Evolutionary conservation across 1,139 yeast species (phyloP).

Genomic region (Trichomonascaceae sp.): DNA sequence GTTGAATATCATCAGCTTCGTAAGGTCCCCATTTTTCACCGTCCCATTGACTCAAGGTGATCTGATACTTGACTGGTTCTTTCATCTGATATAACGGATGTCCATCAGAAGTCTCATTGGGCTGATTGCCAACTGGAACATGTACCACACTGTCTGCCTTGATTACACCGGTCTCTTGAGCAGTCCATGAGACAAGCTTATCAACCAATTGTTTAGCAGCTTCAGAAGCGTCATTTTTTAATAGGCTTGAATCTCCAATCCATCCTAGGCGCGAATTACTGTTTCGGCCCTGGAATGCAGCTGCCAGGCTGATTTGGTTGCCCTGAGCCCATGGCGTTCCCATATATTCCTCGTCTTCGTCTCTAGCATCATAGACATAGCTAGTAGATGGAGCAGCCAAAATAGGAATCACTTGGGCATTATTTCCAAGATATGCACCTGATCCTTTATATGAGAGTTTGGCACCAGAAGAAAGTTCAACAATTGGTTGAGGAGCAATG

Average conservation of each 20-base stretch:
- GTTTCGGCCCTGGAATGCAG: conserved; percentile 74
- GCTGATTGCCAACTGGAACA: conserved; percentile 21
- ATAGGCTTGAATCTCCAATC: conserved; percentile 62
- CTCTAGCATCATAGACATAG: conserved; percentile 45
- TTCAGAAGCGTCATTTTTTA: conserved; percentile 30
- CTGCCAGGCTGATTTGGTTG: conserved; percentile 67
- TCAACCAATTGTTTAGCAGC: conserved; percentile 18
- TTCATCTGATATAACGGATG: conserved; percentile 55
- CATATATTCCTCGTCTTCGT: conserved; percentile 37
- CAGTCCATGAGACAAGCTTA: conserved; percentile 62
- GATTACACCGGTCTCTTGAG: conserved; percentile 62
- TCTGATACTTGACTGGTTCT: conserved; percentile 43
- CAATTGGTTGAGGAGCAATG: conserved; percentile 12
- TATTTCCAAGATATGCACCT: conserved; percentile 52
- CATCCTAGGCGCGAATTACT: conserved; percentile 70
- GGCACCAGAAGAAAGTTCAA: conserved; percentile 11
- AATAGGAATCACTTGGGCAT: conserved; percentile 63
- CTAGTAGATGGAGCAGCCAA: conserved; percentile 65
- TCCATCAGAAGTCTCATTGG: conserved; percentile 19
- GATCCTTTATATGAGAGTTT: conserved; percentile 34
- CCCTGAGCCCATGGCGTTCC: conserved; percentile 69
- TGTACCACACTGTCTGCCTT: conserved; percentile 49
- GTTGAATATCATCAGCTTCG: conserved; percentile 54
- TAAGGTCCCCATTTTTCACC: conserved; percentile 67
- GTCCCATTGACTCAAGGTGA: conserved; percentile 62